These are phyloP conservation scores for Coemansia sp. DNA, from an alignment of 192 early-diverging fungal genomes.

Conservation along the genomic window DNA sequence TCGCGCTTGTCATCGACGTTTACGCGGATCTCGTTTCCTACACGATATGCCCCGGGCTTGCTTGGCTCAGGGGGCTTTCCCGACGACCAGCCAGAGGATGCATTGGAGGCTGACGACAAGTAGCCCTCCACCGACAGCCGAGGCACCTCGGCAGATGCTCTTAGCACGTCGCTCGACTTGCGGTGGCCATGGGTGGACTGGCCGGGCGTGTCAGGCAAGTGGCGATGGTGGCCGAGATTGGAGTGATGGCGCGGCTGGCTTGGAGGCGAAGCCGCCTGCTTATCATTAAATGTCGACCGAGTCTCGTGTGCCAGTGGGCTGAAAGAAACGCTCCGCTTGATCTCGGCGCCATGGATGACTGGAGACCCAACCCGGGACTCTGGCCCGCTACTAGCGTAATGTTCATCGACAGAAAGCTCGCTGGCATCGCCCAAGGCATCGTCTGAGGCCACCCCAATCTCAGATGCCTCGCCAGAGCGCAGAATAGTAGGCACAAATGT, in stretches of 20 bases:
- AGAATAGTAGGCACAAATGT: conserved; percentile 35
- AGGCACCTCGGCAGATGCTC: conserved; percentile 11
- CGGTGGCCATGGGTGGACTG: background rate
- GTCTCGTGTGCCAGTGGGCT: conserved; percentile 6
- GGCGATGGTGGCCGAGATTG: background rate
- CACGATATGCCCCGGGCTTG: conserved; percentile 35
- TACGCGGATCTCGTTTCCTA: conserved; percentile 21
- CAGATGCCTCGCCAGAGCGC: conserved; percentile 11
- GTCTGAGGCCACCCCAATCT: background rate
- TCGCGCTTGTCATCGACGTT: conserved; percentile 26
- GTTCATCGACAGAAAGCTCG: conserved; percentile 20
- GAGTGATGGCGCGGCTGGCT: background rate
- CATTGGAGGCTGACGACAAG: conserved; percentile 28
- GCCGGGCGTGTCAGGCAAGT: background rate
- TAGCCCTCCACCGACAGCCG: conserved; percentile 21
- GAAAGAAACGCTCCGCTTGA: conserved; percentile 9
- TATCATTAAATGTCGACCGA: background rate
- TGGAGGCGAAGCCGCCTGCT: background rate
- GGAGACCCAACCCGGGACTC: conserved; percentile 3
- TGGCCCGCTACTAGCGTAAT: background rate
- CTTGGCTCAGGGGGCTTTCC: background rate
- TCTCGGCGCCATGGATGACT: background rate
- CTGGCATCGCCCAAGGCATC: conserved; percentile 9
- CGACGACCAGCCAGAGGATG: conserved; percentile 16
- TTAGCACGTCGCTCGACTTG: background rate